Evolutionary conservation across 2,329 filamentous ascomycete genomes (phyloP), one percentile per base, ranked within the genome.

Genomic region (Claviceps sp.): DNA sequence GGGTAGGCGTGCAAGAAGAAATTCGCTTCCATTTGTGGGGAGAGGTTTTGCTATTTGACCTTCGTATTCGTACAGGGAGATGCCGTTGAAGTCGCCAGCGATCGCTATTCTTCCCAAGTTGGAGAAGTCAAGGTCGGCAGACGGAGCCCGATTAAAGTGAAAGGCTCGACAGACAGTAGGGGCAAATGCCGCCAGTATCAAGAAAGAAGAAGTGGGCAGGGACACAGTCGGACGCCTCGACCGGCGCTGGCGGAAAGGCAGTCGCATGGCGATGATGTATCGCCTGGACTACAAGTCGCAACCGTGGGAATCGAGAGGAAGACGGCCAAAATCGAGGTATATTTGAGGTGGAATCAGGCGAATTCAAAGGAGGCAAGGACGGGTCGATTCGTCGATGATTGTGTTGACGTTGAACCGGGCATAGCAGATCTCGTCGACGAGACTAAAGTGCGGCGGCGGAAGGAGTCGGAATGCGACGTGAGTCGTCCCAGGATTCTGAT

Each of bases 41-140:
- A 80, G 78, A 16, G 77, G 70, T 54, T 75, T 72, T 66, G 91
- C 80, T 53, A 75, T 83, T 66, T 98, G 91, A 56, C 85, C 87
- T 61, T 85, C 75, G 61, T 83, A 97, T 63, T 90, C 75, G 71
- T 93, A 97, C 40, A 96, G 73, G 13, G 93, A 96, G 60, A 97
- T 86, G 51, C 89, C 88, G 61, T 87, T 82, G 65, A 95, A 98
- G 68, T 96, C 84, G 60, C 93, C 93, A 1, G 82, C 85, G 53
- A 98, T 76, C 51, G 86, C 89, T 58, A 96, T 83, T 60, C 86
- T 81, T 53, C 93, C 93, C 38, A 98, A 73, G 52, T 82, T 72
- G 29, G 77, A 79, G 53, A 95, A 77, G 64, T 95, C 86, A 63
- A 98, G 79, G 61, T 90, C 82, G 52, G 86, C 73, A 14, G 80